Evolutionary conservation across 495 filamentous ascomycete species (phyloP).

Genomic region (Penicillium daleae): DNA sequence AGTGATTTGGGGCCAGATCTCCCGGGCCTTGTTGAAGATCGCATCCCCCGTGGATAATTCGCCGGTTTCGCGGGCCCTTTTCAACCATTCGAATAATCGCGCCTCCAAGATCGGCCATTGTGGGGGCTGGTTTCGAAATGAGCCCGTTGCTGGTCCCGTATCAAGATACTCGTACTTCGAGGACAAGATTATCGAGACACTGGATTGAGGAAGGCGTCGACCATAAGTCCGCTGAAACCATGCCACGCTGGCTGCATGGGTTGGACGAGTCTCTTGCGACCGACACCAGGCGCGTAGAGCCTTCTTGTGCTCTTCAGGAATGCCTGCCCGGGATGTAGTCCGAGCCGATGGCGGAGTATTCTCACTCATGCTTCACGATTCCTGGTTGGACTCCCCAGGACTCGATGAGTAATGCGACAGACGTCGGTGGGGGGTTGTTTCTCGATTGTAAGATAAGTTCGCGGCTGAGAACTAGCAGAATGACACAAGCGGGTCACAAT

Average conservation of each 20-base stretch:
- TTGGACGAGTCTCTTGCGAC: constrained; percentile 11
- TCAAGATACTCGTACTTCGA: constrained; percentile 17
- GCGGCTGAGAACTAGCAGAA: not conserved
- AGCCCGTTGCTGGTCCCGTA: not conserved
- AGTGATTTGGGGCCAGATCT: constrained; percentile 25
- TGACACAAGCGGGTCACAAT: not conserved
- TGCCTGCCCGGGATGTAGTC: not conserved
- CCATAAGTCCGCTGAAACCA: constrained; percentile 13
- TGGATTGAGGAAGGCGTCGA: constrained; percentile 10
- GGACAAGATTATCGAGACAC: constrained; percentile 13
- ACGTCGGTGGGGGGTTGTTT: not conserved
- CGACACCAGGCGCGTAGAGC: constrained; percentile 16
- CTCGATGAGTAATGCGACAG: not conserved
- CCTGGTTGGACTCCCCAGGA: not conserved
- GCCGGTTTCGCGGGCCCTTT: constrained; percentile 12
- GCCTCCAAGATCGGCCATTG: constrained; percentile 28
- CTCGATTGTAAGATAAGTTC: constrained; percentile 9
- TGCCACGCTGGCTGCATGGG: constrained; percentile 6
- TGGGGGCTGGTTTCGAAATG: not conserved
- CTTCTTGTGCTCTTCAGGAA: constrained; percentile 12
- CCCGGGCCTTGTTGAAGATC: constrained; percentile 20
- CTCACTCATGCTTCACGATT: not conserved
- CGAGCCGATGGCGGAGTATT: not conserved
- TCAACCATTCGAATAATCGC: constrained; percentile 22
- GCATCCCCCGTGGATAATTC: constrained; percentile 16